phyloP scores from a whole-genome alignment of 352 stramenopile species.

The Thraustotheca clavata region DNA sequence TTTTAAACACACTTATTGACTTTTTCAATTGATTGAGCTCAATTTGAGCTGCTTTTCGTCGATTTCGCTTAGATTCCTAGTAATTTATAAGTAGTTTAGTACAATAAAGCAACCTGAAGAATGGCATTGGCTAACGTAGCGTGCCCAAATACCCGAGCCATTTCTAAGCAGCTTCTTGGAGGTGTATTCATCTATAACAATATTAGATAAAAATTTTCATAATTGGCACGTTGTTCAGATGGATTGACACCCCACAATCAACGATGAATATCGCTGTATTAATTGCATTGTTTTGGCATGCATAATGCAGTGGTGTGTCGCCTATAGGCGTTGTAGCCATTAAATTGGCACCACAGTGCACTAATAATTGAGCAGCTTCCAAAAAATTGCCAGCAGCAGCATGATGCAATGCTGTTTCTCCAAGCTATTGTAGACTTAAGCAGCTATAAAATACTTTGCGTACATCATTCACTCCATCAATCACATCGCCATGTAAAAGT shows the following conservation, averaged over 20 bases:
- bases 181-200: constrained; percentile 1
- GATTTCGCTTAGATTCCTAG: neutral
- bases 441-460: neutral
- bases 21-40: neutral
- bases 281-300: neutral
- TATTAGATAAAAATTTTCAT: neutral
- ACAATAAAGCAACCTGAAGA: neutral
- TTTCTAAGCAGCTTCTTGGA: neutral
- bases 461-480: constrained; percentile 10
- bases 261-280: neutral
- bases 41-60: neutral
- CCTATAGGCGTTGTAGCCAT: neutral
- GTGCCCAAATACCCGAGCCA: neutral
- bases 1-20: neutral
- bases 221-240: neutral
- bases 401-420: constrained; percentile 11
- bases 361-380: neutral
- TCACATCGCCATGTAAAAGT: constrained; percentile 9
- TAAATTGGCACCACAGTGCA: constrained; percentile 1
- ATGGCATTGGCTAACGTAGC: constrained; percentile 3
- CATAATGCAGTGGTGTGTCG: constrained; percentile 11
- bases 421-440: neutral
- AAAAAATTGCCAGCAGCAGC: neutral
- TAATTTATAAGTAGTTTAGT: neutral
- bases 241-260: neutral